These are phyloP conservation scores for Camellia sinensis DNA, from an alignment of 148 eudicot genomes.

Conservation along the genomic window DNA sequence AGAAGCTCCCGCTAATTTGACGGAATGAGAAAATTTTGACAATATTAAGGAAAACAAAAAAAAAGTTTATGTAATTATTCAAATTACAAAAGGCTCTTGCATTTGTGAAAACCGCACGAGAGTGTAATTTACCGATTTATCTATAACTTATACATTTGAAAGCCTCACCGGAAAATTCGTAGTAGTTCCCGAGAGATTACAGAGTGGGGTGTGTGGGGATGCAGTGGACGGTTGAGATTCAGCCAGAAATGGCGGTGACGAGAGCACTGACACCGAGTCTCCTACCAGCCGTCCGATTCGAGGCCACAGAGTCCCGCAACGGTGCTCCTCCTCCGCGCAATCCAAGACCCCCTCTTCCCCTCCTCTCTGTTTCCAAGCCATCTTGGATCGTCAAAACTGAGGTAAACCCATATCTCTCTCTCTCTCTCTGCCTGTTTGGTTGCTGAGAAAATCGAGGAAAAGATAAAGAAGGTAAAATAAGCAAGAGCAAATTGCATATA, in stretches of 20 bases:
- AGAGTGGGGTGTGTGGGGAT: too few species aligned
- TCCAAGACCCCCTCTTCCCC: conserved; percentile 22
- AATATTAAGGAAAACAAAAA: too few species aligned
- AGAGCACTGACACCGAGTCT: conserved; percentile 10
- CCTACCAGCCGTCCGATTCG: conserved; percentile 18
- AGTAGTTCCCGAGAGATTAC: too few species aligned
- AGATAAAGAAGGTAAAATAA: too few species aligned
- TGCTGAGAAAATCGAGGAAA: not conserved
- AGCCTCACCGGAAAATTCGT: not conserved
- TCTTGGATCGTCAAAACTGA: conserved; percentile 62
- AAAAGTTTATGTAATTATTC: too few species aligned
- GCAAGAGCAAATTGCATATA: not conserved
- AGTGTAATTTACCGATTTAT: too few species aligned
- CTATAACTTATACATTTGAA: not conserved
- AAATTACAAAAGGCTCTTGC: too few species aligned
- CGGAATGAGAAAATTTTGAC: too few species aligned
- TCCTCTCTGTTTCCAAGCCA: conserved; percentile 53
- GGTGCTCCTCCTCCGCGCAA: conserved; percentile 26
- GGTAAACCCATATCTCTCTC: conserved; percentile 27
- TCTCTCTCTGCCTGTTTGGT: conserved; percentile 2
- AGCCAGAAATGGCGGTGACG: not conserved
- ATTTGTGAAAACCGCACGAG: too few species aligned
- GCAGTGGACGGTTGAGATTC: conserved; percentile 1
- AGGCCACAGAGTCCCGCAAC: conserved; percentile 17
- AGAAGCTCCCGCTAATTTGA: too few species aligned